Evolutionary conservation across 148 eudicot genomes (phyloP), one percentile per base, ranked within the genome.

Genomic region (Rhododendron vialii): DNA sequence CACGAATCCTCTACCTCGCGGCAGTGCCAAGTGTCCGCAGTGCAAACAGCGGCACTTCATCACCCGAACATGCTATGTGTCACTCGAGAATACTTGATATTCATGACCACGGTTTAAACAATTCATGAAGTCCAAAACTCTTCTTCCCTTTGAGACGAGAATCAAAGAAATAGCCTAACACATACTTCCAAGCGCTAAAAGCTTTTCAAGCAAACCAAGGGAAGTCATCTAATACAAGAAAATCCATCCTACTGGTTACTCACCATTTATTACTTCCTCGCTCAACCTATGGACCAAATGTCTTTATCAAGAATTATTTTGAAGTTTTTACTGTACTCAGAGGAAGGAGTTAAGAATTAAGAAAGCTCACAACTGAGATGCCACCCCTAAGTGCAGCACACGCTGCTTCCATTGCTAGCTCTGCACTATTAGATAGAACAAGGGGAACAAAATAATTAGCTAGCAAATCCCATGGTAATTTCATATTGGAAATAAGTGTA

Each of bases 341-440:
- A 55, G 3, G 20, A 45, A 33, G 69, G n/a, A 84, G 20, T 15
- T 48, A 24, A 18, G 51, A 12, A 15, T 28, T 17, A 41, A 28
- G 75, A 84, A 83, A 45, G 90, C 98, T 91, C 82, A 95, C 98
- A 80, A 92, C 98, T 82, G 90, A 86, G 84, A 95, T 92, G 81
- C 98, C 98, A 83, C 90, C 93, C 3, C 45, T 50, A 76, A 95
- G 87, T 83, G 98, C 98, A 86, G 98, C 98, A 79, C 89, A 88
- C 41, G 98, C 98, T 87, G 98, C 98, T 90, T 92, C 94, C 88
- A 94, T 81, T 36, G 98, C 96, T 81, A 94, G 84, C 89, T 95
- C 95, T 82, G 92, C 93, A 89, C 98, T 95, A 82, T 41, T 30
- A 30, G 18, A 71, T 77, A 43, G 45, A 41, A 77, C 77, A 24